Percentiles rank a stretch among this genome's conserved stretches.
These are phyloP conservation scores for Crassisporium funariophilum DNA, from an alignment of 768 basidiomycete genomes.

Conservation along the genomic window DNA sequence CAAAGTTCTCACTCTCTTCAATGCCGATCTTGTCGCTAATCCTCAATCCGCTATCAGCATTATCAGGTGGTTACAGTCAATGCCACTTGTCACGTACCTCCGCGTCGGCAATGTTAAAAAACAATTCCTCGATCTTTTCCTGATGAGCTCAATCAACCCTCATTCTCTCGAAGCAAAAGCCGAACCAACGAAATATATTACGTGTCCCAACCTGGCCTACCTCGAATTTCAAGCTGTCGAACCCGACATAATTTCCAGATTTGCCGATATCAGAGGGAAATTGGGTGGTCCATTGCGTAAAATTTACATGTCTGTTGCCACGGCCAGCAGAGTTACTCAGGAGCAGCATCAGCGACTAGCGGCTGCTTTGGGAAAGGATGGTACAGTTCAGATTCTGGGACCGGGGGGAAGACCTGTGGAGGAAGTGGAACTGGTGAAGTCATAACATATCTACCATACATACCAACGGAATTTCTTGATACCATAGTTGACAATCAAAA, in stretches of 20 bases:
- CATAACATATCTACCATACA: not conserved
- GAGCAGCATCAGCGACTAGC: conserved; percentile 15
- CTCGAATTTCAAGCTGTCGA: conserved; percentile 49
- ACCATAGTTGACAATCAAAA: too few relatives aligned
- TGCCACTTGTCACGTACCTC: conserved; percentile 55
- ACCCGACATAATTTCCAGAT: conserved; percentile 32
- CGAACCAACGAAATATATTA: conserved; percentile 12
- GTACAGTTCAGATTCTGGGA: conserved; percentile 23
- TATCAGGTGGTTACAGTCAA: conserved; percentile 56
- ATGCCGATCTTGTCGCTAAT: conserved; percentile 36
- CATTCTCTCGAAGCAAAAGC: not conserved
- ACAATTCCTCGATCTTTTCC: conserved; percentile 50
- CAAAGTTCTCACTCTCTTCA: conserved; percentile 54
- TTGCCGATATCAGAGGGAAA: conserved; percentile 36
- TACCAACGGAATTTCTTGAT: too few relatives aligned
- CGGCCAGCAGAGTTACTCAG: conserved; percentile 23
- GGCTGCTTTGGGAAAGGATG: not conserved
- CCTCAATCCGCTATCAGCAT: conserved; percentile 29
- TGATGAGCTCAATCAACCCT: conserved; percentile 36
- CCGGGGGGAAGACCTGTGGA: conserved; percentile 47
- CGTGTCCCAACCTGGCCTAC: conserved; percentile 47
- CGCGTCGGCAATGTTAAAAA: conserved; percentile 47
- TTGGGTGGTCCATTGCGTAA: conserved; percentile 49
- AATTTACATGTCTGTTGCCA: conserved; percentile 43
- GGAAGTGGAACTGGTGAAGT: conserved; percentile 38